Base-by-base conservation (phyloP, 129 eudicot genomes). In the Lactuca sativa region DNA sequence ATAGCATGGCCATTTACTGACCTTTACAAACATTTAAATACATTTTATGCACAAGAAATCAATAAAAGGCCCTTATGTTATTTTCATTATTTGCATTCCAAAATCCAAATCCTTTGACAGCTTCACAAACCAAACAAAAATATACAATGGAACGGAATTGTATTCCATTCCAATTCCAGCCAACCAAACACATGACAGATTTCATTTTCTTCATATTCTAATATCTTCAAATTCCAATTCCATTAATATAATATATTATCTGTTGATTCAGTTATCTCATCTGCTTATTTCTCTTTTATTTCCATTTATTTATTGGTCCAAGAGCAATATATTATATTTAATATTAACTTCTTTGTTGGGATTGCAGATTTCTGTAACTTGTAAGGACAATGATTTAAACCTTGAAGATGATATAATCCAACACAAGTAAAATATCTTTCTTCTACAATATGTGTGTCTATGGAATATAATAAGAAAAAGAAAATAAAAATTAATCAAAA, bases 351-450 rank as follows among this genome's bases (percentile, higher is more conserved):
- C n/a, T n/a, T 53, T 64, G 66, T 69, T 70, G 63, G 78, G 67
- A 73, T 55, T 44, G 64, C 85, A 83, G 69, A 38, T 60, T 43
- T 62, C 61, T 41, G 69, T 64, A 43, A 69, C 59, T 48, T 66
- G 51, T 61, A 82, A 78, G 59, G 77, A 68, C 57, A 18, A 58
- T 70, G 68, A 72, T 59, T 83, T 82, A 70, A 40, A 73, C 65
- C 41, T 55, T 41, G 82, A 83, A 80, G 82, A 81, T 76, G 87
- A 77, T 73, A 73, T 49, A 31, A 66, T 73, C 70, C 84, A 76
- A 21, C 73, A 74, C 89, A 86, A 79, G 92, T 89, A 89, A 81
- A 87, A 60, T 73, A 48, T 40, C 47, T 48, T 74, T 56, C 63
- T 40, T 7, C 14, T 36, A 40, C 41, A 49, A 54, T 21, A 64